These are phyloP conservation scores for Didymella arachidicola DNA, from an alignment of 2,329 filamentous ascomycete species.

Conservation along the genomic window DNA sequence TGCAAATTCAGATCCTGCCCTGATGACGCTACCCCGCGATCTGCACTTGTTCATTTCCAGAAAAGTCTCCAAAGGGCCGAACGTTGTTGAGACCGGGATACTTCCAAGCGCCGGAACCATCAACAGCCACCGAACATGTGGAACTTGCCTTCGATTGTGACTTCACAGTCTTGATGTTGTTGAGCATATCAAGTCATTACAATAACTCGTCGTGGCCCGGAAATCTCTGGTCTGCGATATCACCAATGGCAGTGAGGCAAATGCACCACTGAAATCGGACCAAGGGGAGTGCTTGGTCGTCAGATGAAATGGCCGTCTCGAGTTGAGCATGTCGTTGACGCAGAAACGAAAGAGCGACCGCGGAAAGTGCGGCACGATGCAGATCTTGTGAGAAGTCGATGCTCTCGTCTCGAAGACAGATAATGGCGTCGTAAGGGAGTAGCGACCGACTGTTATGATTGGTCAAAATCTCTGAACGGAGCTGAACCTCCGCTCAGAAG, in stretches of 20 bases:
- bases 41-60: conserved; percentile 11
- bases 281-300: neutral
- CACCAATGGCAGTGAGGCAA: neutral
- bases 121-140: neutral
- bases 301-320: neutral
- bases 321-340: neutral
- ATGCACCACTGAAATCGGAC: neutral
- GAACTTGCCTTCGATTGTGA: neutral
- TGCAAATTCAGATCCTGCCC: conserved; percentile 1
- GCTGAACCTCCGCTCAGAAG: neutral
- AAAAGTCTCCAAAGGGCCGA: conserved; percentile 1
- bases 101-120: neutral
- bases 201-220: neutral
- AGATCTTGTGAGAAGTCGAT: neutral
- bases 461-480: neutral
- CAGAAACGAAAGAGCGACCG: neutral
- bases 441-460: conserved; percentile 1
- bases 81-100: conserved; percentile 8
- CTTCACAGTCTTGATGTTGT: neutral
- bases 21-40: conserved; percentile 11
- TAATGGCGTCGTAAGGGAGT: neutral
- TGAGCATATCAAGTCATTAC: neutral
- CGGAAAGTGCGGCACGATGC: conserved; percentile 5
- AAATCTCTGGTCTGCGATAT: neutral
- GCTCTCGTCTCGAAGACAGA: neutral